Evolutionary conservation across 1,139 yeast species (phyloP).

Genomic region (Eremothecium cymbalariae): DNA sequence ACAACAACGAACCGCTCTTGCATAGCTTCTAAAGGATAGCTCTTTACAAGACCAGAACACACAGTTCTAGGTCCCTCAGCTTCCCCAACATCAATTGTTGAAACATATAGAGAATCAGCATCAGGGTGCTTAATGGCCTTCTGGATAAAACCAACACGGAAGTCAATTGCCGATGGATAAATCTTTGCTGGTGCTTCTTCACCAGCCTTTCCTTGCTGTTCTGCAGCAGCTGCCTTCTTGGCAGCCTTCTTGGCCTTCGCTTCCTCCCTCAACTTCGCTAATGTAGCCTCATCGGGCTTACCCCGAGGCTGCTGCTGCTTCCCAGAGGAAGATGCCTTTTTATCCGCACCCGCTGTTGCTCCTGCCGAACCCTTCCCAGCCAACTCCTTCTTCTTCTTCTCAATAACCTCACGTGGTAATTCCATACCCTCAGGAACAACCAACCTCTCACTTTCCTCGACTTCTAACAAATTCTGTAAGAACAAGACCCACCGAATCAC

Average conservation of each 20-base stretch:
- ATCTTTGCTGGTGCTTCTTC: constrained; percentile 55
- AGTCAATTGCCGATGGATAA: constrained; percentile 77
- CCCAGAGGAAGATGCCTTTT: constrained; percentile 34
- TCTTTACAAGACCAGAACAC: constrained; percentile 85
- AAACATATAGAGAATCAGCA: constrained; percentile 92
- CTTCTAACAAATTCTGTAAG: constrained; percentile 56
- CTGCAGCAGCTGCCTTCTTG: constrained; percentile 61
- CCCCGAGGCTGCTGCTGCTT: constrained; percentile 31
- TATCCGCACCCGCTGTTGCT: constrained; percentile 32
- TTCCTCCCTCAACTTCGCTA: constrained; percentile 53
- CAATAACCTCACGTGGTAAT: constrained; percentile 61
- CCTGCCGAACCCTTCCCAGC: constrained; percentile 30
- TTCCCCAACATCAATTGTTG: constrained; percentile 95
- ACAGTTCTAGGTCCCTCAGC: constrained; percentile 96
- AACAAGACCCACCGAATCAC: constrained; percentile 86
- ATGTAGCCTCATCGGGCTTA: constrained; percentile 55
- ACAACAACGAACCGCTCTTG: constrained; percentile 73
- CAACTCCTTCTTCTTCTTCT: constrained; percentile 47
- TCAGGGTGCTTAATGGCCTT: constrained; percentile 96
- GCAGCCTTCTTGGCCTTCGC: constrained; percentile 70
- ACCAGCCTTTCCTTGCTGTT: constrained; percentile 43
- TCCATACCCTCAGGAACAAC: constrained; percentile 49
- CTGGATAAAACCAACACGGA: constrained; percentile 93
- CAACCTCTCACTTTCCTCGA: constrained; percentile 48
- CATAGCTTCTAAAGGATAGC: constrained; percentile 73